Evolutionary conservation across 1,139 yeast genomes (phyloP).

Genomic region (Hansenula lynferdii): DNA sequence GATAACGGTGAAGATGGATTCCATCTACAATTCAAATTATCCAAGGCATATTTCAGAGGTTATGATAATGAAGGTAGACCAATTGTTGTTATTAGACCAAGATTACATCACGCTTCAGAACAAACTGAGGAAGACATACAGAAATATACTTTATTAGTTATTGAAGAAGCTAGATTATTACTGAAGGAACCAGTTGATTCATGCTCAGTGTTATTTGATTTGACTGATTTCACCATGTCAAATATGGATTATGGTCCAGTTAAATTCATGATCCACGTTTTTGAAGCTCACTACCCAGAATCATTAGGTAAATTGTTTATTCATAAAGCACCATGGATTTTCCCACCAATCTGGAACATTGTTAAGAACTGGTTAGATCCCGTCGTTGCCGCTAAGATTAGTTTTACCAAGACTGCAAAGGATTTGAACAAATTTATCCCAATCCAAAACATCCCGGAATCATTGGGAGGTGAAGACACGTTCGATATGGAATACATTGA

Average conservation of each 20-base stretch:
- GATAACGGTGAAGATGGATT: conserved; percentile 26
- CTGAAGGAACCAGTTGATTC: conserved; percentile 63
- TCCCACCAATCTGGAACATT: conserved; percentile 80
- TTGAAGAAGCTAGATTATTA: conserved; percentile 66
- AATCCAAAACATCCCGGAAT: conserved; percentile 47
- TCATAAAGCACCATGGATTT: conserved; percentile 90
- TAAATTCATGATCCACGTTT: conserved; percentile 68
- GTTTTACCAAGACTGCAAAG: conserved; percentile 56
- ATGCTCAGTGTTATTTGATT: conserved; percentile 70
- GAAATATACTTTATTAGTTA: conserved; percentile 56
- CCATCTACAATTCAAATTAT: conserved; percentile 35
- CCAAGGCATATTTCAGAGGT: conserved; percentile 66
- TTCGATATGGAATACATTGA: conserved; percentile 48
- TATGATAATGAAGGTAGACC: conserved; percentile 62
- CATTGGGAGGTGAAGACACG: conserved; percentile 62
- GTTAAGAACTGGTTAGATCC: conserved; percentile 88
- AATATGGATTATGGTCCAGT: conserved; percentile 86
- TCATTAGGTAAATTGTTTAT: conserved; percentile 69
- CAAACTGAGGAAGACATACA: conserved; percentile 68
- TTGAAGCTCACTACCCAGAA: conserved; percentile 89
- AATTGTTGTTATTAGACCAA: conserved; percentile 66
- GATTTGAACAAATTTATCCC: conserved; percentile 59
- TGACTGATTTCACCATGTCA: conserved; percentile 66
- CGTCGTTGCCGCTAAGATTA: conserved; percentile 76
- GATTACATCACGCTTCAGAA: conserved; percentile 64